phyloP scores from a whole-genome alignment of 768 basidiomycete species.

The Inosperma sp. region DNA sequence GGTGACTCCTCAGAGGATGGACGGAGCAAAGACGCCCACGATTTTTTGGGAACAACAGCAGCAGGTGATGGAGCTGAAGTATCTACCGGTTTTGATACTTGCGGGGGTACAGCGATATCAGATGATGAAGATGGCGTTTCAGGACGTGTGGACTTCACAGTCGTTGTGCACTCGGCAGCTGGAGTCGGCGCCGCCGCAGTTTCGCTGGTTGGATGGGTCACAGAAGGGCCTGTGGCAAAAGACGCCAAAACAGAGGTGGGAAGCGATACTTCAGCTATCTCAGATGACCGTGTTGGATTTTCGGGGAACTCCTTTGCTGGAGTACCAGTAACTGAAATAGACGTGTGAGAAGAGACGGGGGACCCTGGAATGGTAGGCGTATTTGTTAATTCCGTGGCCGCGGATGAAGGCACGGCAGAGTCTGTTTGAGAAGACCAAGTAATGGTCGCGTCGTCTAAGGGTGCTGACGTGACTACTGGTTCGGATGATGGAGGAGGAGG shows the following conservation, averaged over 20 bases:
- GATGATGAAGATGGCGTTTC: too few relatives aligned
- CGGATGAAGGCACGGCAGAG: conserved; percentile 41
- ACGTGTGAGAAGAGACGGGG: conserved; percentile 57
- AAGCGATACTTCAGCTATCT: conserved; percentile 4
- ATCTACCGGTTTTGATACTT: too few relatives aligned
- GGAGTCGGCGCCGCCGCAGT: too few relatives aligned
- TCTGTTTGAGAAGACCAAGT: conserved; percentile 24
- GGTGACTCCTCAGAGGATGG: conserved; percentile 36
- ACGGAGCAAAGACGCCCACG: conserved; percentile 72
- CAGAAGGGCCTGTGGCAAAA: too few relatives aligned
- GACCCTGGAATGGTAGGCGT: conserved; percentile 51
- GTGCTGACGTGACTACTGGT: not conserved
- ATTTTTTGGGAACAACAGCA: conserved; percentile 58
- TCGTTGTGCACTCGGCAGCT: conserved; percentile 15
- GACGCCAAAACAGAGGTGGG: too few relatives aligned
- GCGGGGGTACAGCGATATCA: too few relatives aligned
- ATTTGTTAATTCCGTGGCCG: conserved; percentile 47
- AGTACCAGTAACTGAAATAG: conserved; percentile 40
- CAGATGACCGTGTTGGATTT: conserved; percentile 3
- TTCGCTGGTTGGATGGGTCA: too few relatives aligned
- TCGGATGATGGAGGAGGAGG: conserved; percentile 13
- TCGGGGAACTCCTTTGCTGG: conserved; percentile 22
- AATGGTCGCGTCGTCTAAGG: conserved; percentile 1
- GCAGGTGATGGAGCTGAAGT: conserved; percentile 21
- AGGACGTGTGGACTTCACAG: too few relatives aligned